Evolutionary conservation across 2,329 filamentous ascomycete genomes (phyloP), one percentile per base, ranked within the genome.

Genomic region (Aspergillus proliferans): DNA sequence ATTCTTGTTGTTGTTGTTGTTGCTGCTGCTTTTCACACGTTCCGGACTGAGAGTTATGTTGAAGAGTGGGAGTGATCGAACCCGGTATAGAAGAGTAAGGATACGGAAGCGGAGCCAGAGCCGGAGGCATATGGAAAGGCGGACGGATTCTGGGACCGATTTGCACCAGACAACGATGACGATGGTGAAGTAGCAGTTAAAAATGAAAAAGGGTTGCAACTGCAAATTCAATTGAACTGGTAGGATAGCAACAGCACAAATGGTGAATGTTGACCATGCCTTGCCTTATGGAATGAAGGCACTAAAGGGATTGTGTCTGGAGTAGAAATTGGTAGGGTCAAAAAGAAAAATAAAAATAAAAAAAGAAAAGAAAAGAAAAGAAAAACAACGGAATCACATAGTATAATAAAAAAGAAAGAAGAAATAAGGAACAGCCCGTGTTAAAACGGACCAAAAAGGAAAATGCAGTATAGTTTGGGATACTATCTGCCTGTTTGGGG

Each of bases 321-420:
- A 40, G 9, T 36, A 36, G 15, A 36, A 18, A 14, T 36, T 15
- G 15, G 19, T 12, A 40, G n/a, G 8, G 10, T 19, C 7, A 21
- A 21, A 40, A 40, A 40, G 10, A 21, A 19, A 40, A 40, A 21
- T 21, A 40, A 5, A 14, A 21, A 19, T 21, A 40, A 21, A 40
- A 40, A 5, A 14, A 15, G 14, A 36, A 74, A 50, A 45, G 26
- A 28, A 49, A 33, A 45, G 47, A 26, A 42, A 47, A 49, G 74
- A 52, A 85, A 71, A 60, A 60, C 51, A 53, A 76, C 76, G 52
- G 73, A 42, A 53, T 55, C 52, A 54, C 47, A 52, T 54, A 51
- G 45, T 50, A 41, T 40, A n/a, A 42, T 19, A 24, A 42, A 42
- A 18, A 43, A 43, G 4, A 43, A 43, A 15, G n/a, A 43, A 43